Evolutionary conservation across 1,284 basidiomycete genomes (phyloP).

Genomic region (Meira nashicola): DNA sequence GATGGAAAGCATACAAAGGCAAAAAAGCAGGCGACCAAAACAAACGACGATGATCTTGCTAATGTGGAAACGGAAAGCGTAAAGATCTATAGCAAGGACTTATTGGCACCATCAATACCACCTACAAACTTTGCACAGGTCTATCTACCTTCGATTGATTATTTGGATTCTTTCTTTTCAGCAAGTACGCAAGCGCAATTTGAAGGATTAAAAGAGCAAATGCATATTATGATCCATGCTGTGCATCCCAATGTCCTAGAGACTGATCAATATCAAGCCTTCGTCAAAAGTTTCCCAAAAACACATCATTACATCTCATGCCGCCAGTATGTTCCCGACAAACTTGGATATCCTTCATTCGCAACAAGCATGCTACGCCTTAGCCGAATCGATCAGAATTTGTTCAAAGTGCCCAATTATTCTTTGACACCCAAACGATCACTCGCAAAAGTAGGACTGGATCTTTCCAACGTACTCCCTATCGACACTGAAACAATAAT

Average conservation of each 20-base stretch:
- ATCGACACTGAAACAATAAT: constrained; percentile 15
- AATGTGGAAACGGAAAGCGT: constrained; percentile 13
- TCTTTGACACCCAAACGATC: constrained; percentile 33
- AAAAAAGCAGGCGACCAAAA: constrained; percentile 44
- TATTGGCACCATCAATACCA: constrained; percentile 64
- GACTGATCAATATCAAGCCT: constrained; percentile 65
- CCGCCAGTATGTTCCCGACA: constrained; percentile 62
- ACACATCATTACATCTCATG: constrained; percentile 60
- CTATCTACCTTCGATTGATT: constrained; percentile 62
- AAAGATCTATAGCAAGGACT: constrained; percentile 24
- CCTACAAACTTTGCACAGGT: constrained; percentile 60
- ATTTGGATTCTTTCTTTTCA: constrained; percentile 62
- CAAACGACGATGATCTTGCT: constrained; percentile 24
- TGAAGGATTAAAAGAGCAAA: neutral
- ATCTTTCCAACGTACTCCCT: neutral
- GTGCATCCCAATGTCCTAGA: constrained; percentile 56
- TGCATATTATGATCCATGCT: constrained; percentile 39
- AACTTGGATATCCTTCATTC: constrained; percentile 69
- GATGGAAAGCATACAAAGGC: constrained; percentile 53
- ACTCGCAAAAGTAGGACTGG: neutral
- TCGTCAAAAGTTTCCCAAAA: constrained; percentile 65
- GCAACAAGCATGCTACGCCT: constrained; percentile 70
- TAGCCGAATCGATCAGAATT: constrained; percentile 65
- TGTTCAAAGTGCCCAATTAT: constrained; percentile 70
- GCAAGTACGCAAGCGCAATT: neutral